phyloP scores from a whole-genome alignment of 805 yeast species.

The Wickerhamomyces chambardii region DNA sequence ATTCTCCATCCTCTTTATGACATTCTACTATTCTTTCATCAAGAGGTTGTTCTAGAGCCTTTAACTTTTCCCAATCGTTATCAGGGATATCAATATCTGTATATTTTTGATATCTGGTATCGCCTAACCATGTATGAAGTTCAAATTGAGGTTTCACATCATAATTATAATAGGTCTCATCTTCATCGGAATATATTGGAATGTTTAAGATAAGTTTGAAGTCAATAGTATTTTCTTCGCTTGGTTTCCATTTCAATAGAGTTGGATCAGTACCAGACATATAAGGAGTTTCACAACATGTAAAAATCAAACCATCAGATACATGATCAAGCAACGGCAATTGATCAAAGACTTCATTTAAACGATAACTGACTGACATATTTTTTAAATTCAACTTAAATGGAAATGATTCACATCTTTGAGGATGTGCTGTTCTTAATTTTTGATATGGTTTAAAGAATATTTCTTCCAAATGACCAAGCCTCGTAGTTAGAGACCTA shows the following conservation, averaged over 20 bases:
- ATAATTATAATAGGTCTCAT: slow-evolving; percentile 69
- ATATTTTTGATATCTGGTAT: slow-evolving; percentile 52
- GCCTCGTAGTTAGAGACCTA: slow-evolving; percentile 67
- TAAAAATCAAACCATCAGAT: slow-evolving; percentile 89
- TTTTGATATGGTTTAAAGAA: slow-evolving; percentile 77
- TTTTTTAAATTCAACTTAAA: slow-evolving; percentile 81
- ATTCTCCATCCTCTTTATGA: slow-evolving; percentile 46
- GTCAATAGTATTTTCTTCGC: slow-evolving; percentile 90
- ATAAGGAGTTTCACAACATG: slow-evolving; percentile 86
- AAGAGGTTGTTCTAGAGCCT: slow-evolving; percentile 65
- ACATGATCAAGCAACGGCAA: slow-evolving; percentile 73
- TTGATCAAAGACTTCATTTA: slow-evolving; percentile 65
- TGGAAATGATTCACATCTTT: slow-evolving; percentile 67
- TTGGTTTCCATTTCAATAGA: slow-evolving; percentile 93
- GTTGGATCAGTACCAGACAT: slow-evolving; percentile 82
- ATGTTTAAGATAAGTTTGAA: slow-evolving; percentile 64
- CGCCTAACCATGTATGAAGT: slow-evolving; percentile 75
- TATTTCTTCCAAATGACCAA: slow-evolving; percentile 78
- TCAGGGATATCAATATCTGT: slow-evolving; percentile 53
- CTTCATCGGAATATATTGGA: slow-evolving; percentile 49
- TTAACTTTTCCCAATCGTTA: slow-evolving; percentile 75
- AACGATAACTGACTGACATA: slow-evolving; percentile 78
- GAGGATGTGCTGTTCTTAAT: slow-evolving; percentile 61
- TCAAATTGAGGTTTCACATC: slow-evolving; percentile 69
- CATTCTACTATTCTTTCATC: slow-evolving; percentile 89